Percentiles rank a stretch among this genome's conserved stretches.
phyloP scores from a whole-genome alignment of 306 rosid genomes.

The Albizia julibrissin region DNA sequence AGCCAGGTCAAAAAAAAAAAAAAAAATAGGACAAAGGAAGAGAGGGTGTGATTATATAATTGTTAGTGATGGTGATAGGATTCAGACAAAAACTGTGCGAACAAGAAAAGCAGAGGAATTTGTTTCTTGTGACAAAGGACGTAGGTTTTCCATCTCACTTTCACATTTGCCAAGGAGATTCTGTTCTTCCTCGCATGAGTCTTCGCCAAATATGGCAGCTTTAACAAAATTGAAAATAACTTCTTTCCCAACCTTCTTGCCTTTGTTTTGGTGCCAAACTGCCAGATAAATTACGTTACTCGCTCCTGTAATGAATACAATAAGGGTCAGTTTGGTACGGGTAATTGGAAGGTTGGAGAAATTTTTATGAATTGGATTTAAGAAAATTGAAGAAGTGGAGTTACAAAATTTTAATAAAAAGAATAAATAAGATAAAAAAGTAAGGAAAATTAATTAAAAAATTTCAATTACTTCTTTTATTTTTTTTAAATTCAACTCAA shows the following conservation, averaged over 20 bases:
- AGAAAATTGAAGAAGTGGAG: no score
- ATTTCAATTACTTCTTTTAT: no score
- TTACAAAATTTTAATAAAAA: no score
- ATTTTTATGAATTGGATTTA: no score
- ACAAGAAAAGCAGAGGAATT: neutral
- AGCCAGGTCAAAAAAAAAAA: no score
- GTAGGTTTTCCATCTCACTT: neutral
- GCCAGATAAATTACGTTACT: neutral
- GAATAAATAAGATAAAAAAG: no score
- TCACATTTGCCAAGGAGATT: slow-evolving; percentile 2
- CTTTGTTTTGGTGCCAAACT: neutral
- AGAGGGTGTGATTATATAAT: neutral
- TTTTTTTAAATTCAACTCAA: no score
- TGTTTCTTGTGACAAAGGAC: slow-evolving; percentile 6
- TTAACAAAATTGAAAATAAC: neutral
- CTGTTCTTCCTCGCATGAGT: neutral
- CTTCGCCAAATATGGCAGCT: neutral
- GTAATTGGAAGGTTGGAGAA: no score
- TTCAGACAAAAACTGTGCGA: slow-evolving; percentile 33
- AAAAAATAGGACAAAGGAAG: neutral
- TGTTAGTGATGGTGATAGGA: neutral
- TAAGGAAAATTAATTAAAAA: no score
- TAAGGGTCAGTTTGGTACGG: no score
- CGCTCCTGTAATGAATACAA: no score
- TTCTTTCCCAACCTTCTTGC: neutral